These are phyloP conservation scores for Antrodiella citrinella DNA, from an alignment of 768 basidiomycete species.

Conservation along the genomic window DNA sequence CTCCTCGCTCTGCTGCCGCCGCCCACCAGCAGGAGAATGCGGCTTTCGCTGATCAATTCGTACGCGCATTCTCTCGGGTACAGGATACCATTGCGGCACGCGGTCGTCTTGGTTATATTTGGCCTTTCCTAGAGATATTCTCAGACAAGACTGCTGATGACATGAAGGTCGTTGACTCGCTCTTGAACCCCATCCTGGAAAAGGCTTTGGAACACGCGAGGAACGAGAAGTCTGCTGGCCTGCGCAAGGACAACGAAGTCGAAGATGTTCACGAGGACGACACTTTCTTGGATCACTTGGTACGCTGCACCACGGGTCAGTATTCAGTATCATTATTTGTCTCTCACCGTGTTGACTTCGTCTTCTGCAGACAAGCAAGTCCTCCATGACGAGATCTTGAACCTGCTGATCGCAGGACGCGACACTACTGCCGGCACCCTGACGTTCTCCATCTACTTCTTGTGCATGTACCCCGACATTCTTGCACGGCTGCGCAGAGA, in stretches of 20 bases:
- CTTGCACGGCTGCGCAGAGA: slow-evolving; percentile 40
- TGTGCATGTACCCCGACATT: slow-evolving; percentile 43
- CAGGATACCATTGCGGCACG: slow-evolving; percentile 36
- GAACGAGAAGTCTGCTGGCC: slow-evolving; percentile 14
- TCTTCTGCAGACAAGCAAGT: slow-evolving; percentile 28
- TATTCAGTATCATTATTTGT: slow-evolving; percentile 22
- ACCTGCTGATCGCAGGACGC: slow-evolving; percentile 48
- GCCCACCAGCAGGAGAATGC: slow-evolving; percentile 2
- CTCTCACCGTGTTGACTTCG: neutral
- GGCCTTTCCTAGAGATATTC: slow-evolving; percentile 44
- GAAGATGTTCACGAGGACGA: slow-evolving; percentile 19
- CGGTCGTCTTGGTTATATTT: slow-evolving; percentile 31
- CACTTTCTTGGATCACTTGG: slow-evolving; percentile 17
- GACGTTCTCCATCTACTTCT: slow-evolving; percentile 47
- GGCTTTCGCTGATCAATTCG: slow-evolving; percentile 27
- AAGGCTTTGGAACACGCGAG: slow-evolving; percentile 35
- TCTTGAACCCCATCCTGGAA: slow-evolving; percentile 44
- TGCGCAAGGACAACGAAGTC: slow-evolving; percentile 1
- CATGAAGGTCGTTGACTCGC: slow-evolving; percentile 40
- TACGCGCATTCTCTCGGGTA: slow-evolving; percentile 40
- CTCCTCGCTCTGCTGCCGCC: slow-evolving; percentile 22
- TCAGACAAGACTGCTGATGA: slow-evolving; percentile 36
- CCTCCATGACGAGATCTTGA: slow-evolving; percentile 46
- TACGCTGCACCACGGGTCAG: slow-evolving; percentile 14
- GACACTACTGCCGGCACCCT: slow-evolving; percentile 47